Evolutionary conservation across 352 stramenopile genomes (phyloP).

Genomic region (Phytopythium kandeliae): DNA sequence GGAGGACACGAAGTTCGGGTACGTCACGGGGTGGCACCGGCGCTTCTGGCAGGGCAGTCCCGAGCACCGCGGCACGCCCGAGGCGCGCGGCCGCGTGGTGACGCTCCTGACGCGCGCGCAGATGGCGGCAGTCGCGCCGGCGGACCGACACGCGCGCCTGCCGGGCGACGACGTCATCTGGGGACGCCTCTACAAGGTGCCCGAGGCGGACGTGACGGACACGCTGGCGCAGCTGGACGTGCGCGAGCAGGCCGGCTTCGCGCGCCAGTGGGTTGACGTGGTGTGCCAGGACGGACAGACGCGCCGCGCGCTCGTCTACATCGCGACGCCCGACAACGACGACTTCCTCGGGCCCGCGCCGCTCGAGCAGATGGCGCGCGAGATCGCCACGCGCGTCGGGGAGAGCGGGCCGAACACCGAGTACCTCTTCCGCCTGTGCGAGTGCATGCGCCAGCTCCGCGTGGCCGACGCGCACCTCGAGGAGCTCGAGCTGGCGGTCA

Average conservation of each 20-base stretch:
- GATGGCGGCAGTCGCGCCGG: conserved; percentile 33
- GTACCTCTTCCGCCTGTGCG: conserved; percentile 52
- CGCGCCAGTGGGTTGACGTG: conserved; percentile 43
- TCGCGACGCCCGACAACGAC: conserved; percentile 47
- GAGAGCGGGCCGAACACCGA: conserved; percentile 52
- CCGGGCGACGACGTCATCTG: conserved; percentile 37
- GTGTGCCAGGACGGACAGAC: conserved; percentile 38
- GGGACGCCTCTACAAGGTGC: conserved; percentile 64
- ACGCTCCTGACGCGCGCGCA: conserved; percentile 51
- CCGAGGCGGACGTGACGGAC: conserved; percentile 40
- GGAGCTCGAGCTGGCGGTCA: conserved; percentile 7
- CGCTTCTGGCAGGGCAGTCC: conserved; percentile 77
- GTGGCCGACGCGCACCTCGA: conserved; percentile 8
- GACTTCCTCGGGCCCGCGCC: conserved; percentile 55
- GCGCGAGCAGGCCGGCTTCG: conserved; percentile 61
- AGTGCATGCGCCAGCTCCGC: conserved; percentile 13
- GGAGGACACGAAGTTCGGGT: conserved; percentile 34
- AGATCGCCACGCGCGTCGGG: conserved; percentile 44
- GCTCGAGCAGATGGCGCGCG: conserved; percentile 41
- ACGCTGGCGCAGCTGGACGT: conserved; percentile 62
- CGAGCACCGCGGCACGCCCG: conserved; percentile 55
- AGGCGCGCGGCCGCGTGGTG: conserved; percentile 49
- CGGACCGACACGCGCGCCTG: conserved; percentile 36
- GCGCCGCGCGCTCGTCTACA: conserved; percentile 54
- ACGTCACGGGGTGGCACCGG: conserved; percentile 56